Conservation (phyloP, 2,329 filamentous ascomycete genomes). For the Alternaria triticina region DNA sequence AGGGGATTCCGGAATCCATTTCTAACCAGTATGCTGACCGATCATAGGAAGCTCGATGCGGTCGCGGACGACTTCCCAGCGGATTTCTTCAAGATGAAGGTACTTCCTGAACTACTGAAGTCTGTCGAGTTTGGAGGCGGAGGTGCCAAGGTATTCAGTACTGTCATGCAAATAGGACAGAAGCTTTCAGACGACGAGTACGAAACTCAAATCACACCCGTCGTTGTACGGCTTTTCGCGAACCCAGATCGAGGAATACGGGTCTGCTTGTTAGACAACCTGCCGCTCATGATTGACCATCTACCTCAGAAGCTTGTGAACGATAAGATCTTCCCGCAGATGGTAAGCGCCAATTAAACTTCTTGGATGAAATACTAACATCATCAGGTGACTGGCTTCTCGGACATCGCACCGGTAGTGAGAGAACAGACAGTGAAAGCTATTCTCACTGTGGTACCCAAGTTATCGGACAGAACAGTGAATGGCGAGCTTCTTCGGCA, state of each 20-base stretch:
- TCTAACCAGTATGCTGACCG: conserved; percentile 12
- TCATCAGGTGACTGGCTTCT: conserved; percentile 84
- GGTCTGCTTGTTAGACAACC: conserved; percentile 86
- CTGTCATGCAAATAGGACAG: conserved; percentile 88
- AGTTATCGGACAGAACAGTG: conserved; percentile 88
- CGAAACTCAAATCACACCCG: conserved; percentile 80
- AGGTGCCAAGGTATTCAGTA: conserved; percentile 84
- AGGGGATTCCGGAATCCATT: background rate
- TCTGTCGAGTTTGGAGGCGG: conserved; percentile 98
- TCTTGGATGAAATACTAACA: conserved; percentile 30
- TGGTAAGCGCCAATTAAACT: conserved; percentile 60
- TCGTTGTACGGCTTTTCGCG: conserved; percentile 83
- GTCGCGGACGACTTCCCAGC: conserved; percentile 94
- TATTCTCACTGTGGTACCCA: conserved; percentile 83
- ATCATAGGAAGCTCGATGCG: conserved; percentile 73
- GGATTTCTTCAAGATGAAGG: conserved; percentile 97
- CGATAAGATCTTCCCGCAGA: conserved; percentile 94
- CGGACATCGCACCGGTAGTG: conserved; percentile 87
- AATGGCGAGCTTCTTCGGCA: conserved; percentile 92
- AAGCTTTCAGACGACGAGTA: conserved; percentile 93
- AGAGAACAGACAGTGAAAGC: conserved; percentile 96
- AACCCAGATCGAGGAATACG: conserved; percentile 92
- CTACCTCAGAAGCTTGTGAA: conserved; percentile 88
- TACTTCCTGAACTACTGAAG: conserved; percentile 93
- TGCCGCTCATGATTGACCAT: conserved; percentile 90